Percentiles rank a stretch among this genome's conserved stretches.
Conservation (phyloP, 1,284 basidiomycete species). For the Coriolopsis trogii region DNA sequence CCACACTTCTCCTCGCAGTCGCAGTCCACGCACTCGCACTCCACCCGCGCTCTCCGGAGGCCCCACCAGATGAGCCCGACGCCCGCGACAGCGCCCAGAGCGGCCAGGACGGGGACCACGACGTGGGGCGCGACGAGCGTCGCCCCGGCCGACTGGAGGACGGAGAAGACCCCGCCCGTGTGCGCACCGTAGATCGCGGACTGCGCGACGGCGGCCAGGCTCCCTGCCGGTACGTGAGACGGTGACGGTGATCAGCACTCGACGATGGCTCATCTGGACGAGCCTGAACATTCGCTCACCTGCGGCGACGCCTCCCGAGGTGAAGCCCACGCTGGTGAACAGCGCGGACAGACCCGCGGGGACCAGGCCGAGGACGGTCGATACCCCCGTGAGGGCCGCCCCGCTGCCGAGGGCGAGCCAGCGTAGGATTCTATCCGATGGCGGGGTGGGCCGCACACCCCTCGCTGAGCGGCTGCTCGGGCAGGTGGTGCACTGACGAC, state of each 20-base stretch:
- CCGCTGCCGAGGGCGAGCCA: background rate
- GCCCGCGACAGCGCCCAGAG: too few species aligned
- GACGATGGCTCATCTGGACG: background rate
- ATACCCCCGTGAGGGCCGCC: background rate
- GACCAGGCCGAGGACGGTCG: background rate
- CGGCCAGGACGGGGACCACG: too few species aligned
- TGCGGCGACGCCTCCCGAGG: background rate
- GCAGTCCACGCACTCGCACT: too few species aligned
- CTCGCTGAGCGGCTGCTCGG: too few species aligned
- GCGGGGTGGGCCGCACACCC: too few species aligned
- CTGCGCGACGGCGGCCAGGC: background rate
- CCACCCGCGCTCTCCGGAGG: too few species aligned
- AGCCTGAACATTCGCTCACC: background rate
- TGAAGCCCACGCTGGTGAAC: background rate
- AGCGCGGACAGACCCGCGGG: background rate
- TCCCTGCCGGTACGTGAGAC: background rate
- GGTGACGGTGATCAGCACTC: background rate
- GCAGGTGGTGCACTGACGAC: too few species aligned
- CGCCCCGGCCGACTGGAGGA: background rate
- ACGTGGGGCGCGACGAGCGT: too few species aligned
- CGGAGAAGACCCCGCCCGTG: slow-evolving; percentile 6
- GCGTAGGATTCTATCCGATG: too few species aligned
- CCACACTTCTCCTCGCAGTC: too few species aligned
- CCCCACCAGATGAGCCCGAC: too few species aligned
- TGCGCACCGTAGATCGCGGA: slow-evolving; percentile 4